Percentiles rank a stretch among this genome's conserved stretches.
These are phyloP conservation scores for Podaxis carcinomalis DNA, from an alignment of 768 basidiomycete genomes.

Conservation along the genomic window DNA sequence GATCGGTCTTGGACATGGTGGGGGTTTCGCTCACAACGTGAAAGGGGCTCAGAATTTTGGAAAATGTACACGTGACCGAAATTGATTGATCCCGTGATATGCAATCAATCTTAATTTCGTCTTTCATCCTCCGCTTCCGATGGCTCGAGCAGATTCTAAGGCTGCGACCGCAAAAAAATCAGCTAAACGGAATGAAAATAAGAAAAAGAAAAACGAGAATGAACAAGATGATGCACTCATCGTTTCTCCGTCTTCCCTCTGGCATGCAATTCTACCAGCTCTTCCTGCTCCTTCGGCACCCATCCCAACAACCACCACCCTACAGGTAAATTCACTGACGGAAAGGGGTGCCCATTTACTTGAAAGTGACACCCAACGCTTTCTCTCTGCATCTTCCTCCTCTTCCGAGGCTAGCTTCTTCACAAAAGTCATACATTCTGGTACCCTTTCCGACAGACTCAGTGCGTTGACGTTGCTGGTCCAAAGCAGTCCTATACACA, in stretches of 20 bases:
- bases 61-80: background rate
- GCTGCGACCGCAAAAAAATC: background rate
- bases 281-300: conserved; percentile 29
- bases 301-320: conserved; percentile 31
- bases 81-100: background rate
- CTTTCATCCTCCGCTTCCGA: background rate
- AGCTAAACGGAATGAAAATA: background rate
- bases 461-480: conserved; percentile 88
- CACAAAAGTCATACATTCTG: conserved; percentile 77
- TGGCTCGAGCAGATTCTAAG: conserved; percentile 5
- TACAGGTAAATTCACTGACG: conserved; percentile 41
- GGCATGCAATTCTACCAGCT: conserved; percentile 47
- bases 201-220: background rate
- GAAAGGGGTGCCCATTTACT: conserved; percentile 47
- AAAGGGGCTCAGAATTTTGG: background rate
- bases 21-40: background rate
- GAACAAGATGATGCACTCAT: conserved; percentile 20
- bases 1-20: background rate
- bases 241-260: conserved; percentile 41
- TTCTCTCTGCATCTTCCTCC: conserved; percentile 43
- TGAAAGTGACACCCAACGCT: conserved; percentile 35
- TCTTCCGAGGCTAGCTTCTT: conserved; percentile 82
- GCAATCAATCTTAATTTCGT: background rate
- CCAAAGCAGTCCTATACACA: conserved; percentile 84
- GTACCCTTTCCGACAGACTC: conserved; percentile 89